These are phyloP conservation scores for Penicillium crystallinum DNA, from an alignment of 495 filamentous ascomycete genomes.

Conservation along the genomic window DNA sequence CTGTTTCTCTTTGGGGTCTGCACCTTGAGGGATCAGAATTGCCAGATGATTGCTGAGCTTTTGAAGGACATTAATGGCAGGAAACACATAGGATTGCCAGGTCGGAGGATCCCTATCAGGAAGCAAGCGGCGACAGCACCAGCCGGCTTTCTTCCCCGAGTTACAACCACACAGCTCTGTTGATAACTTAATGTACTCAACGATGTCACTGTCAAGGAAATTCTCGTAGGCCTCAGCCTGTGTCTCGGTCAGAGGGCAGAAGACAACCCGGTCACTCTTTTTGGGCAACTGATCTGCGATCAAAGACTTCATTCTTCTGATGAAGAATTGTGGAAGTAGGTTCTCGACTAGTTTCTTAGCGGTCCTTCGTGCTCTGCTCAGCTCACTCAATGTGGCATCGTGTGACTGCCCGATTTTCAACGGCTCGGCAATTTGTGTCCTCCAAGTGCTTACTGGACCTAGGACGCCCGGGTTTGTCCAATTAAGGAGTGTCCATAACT, in stretches of 20 bases:
- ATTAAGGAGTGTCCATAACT: slow-evolving; percentile 93
- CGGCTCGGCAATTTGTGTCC: slow-evolving; percentile 66
- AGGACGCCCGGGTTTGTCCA: slow-evolving; percentile 93
- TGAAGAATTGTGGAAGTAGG: slow-evolving; percentile 85
- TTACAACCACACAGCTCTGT: slow-evolving; percentile 66
- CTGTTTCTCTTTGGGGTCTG: slow-evolving; percentile 70
- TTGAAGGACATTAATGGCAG: slow-evolving; percentile 72
- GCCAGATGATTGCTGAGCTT: slow-evolving; percentile 92
- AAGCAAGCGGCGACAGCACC: slow-evolving; percentile 68
- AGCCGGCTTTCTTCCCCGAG: slow-evolving; percentile 66
- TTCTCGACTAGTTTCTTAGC: slow-evolving; percentile 84
- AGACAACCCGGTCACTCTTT: slow-evolving; percentile 91
- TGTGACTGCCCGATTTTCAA: slow-evolving; percentile 85
- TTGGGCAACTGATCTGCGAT: slow-evolving; percentile 95
- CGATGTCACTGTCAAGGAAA: slow-evolving; percentile 65
- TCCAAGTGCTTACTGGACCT: slow-evolving; percentile 76
- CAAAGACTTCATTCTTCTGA: slow-evolving; percentile 87
- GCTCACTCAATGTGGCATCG: slow-evolving; percentile 79
- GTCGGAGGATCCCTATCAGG: slow-evolving; percentile 44
- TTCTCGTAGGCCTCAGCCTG: slow-evolving; percentile 84
- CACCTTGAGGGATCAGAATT: slow-evolving; percentile 70
- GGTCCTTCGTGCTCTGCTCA: slow-evolving; percentile 74
- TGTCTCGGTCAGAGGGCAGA: slow-evolving; percentile 81
- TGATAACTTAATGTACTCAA: slow-evolving; percentile 62
- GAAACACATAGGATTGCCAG: slow-evolving; percentile 83